Conservation (phyloP, 306 rosid species). For the Sechiopsis laciniata region DNA sequence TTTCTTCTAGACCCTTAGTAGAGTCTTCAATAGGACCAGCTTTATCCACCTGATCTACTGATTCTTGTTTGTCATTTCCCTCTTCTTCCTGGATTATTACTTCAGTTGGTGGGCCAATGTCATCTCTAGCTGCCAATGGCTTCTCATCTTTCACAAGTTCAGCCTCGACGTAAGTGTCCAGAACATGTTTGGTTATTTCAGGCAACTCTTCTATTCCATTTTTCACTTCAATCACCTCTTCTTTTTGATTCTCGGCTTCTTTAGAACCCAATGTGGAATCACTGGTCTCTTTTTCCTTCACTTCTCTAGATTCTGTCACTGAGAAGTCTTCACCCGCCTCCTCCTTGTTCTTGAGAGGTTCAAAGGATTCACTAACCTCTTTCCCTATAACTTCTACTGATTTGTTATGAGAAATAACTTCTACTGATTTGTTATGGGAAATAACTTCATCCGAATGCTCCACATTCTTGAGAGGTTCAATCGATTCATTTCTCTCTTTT, state of each 20-base stretch:
- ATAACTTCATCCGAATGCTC: background rate
- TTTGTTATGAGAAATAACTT: background rate
- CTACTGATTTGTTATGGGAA: background rate
- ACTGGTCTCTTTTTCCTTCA: background rate
- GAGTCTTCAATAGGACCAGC: background rate
- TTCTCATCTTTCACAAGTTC: conserved; percentile 2
- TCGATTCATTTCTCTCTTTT: conserved; percentile 7
- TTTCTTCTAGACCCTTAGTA: background rate
- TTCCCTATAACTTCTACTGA: background rate
- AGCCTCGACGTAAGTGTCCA: conserved; percentile 11
- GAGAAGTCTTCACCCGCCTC: background rate
- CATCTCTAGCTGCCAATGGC: background rate
- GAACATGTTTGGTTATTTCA: conserved; percentile 16
- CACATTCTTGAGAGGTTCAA: conserved; percentile 5
- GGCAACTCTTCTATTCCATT: background rate
- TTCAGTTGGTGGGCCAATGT: background rate
- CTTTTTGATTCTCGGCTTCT: background rate
- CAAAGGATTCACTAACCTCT: background rate
- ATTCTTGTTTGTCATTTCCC: conserved; percentile 11
- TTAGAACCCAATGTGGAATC: conserved; percentile 13
- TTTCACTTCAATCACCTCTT: background rate
- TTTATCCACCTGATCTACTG: conserved; percentile 6
- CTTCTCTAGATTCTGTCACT: conserved; percentile 4
- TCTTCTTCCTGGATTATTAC: background rate
- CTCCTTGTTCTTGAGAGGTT: conserved; percentile 17